Conservation (phyloP, 495 filamentous ascomycete species). For the Hyaloscypha hepaticicola region DNA sequence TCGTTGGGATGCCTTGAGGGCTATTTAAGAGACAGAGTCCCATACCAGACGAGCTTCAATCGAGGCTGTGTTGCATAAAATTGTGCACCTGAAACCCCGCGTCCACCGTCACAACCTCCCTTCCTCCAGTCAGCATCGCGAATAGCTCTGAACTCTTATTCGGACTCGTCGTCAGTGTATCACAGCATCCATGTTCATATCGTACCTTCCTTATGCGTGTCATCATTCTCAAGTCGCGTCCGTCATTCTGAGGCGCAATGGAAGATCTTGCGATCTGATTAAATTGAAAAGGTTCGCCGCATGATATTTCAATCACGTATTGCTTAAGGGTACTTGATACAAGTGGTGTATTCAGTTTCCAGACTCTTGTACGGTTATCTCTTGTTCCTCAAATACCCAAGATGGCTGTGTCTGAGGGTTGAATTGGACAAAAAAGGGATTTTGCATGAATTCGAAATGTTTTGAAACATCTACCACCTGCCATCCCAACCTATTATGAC, state of each 20-base stretch:
- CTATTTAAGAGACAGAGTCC: slow-evolving; percentile 2
- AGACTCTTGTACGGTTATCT: background rate
- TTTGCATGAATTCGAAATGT: slow-evolving; percentile 21
- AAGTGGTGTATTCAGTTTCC: background rate
- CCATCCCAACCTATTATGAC: slow-evolving; percentile 14
- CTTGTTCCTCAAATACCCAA: slow-evolving; percentile 2
- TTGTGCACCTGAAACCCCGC: slow-evolving; percentile 23
- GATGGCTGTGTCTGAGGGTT: background rate
- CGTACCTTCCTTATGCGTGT: background rate
- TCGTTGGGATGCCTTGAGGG: background rate
- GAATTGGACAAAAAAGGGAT: background rate
- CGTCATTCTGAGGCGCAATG: background rate
- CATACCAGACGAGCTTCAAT: background rate
- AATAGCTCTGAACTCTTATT: background rate
- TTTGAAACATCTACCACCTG: slow-evolving; percentile 18
- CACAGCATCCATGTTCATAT: slow-evolving; percentile 23
- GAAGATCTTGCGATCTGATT: background rate
- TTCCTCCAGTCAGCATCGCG: slow-evolving; percentile 11
- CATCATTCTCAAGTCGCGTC: slow-evolving; percentile 2
- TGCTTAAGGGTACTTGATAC: slow-evolving; percentile 4
- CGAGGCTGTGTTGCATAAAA: slow-evolving; percentile 5
- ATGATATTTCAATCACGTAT: background rate
- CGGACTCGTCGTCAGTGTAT: slow-evolving; percentile 19
- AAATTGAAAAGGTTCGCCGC: background rate
- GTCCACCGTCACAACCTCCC: slow-evolving; percentile 14